These are phyloP conservation scores for Aspergillus carlsbadensis DNA, from an alignment of 495 filamentous ascomycete species.

Conservation along the genomic window DNA sequence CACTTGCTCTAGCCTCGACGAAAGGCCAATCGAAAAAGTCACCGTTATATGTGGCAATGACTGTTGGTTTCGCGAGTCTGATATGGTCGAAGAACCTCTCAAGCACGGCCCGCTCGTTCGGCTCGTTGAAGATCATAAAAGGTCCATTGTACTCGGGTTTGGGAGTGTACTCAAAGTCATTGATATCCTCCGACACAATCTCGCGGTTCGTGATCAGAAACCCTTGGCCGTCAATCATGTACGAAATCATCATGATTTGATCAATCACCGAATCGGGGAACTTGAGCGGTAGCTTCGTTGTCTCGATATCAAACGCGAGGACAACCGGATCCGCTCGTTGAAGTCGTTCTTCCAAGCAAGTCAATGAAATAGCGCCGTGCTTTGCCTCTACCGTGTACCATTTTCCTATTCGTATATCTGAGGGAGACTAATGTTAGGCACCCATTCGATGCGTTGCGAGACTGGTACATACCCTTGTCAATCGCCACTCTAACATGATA, in stretches of 20 bases:
- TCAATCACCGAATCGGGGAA: conserved; percentile 96
- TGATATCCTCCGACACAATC: conserved; percentile 96
- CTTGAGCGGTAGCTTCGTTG: conserved; percentile 92
- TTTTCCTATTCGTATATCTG: conserved; percentile 92
- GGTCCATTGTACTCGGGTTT: conserved; percentile 92
- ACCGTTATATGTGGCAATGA: conserved; percentile 99
- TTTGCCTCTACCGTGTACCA: conserved; percentile 97
- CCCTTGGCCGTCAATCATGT: conserved; percentile 99
- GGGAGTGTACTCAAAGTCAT: conserved; percentile 97
- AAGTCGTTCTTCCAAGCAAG: conserved; percentile 83
- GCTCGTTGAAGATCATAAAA: conserved; percentile 98
- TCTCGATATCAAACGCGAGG: conserved; percentile 98
- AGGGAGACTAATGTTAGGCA: not conserved
- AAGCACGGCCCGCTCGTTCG: conserved; percentile 82
- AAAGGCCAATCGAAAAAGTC: conserved; percentile 99
- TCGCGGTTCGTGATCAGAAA: conserved; percentile 98
- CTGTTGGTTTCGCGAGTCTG: conserved; percentile 89
- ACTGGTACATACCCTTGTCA: conserved; percentile 67
- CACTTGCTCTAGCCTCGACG: conserved; percentile 87
- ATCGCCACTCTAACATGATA: conserved; percentile 99
- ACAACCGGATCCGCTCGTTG: conserved; percentile 91
- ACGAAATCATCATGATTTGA: conserved; percentile 99
- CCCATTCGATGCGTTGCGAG: conserved; percentile 14
- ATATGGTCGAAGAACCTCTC: conserved; percentile 95
- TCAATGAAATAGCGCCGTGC: conserved; percentile 79